A percentile compares a stretch with the other conserved stretches of the same genome.
Evolutionary conservation across 2,329 filamentous ascomycete species (phyloP).

Genomic region (Apiospora saccharicola): DNA sequence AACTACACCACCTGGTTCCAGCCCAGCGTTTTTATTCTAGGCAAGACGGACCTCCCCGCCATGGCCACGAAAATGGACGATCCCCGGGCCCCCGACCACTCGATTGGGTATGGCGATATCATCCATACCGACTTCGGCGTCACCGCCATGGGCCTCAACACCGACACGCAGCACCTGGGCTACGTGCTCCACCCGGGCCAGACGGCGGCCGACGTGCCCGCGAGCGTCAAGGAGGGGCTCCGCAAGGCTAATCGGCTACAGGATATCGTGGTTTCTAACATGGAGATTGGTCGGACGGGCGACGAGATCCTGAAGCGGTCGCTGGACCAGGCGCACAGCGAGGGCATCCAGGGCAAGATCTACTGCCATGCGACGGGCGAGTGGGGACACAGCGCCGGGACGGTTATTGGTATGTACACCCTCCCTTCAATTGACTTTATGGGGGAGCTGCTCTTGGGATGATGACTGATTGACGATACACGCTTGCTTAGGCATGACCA

Average conservation of each 20-base stretch:
- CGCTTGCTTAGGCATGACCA: conserved; percentile 55
- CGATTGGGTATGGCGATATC: conserved; percentile 54
- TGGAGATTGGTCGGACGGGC: conserved; percentile 53
- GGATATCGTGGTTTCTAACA: conserved; percentile 54
- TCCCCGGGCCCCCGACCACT: conserved; percentile 32
- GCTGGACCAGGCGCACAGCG: conserved; percentile 49
- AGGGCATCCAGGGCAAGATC: conserved; percentile 55
- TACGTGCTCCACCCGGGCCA: conserved; percentile 55
- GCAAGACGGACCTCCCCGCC: conserved; percentile 36
- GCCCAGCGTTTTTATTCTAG: conserved; percentile 53
- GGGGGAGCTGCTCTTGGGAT: background rate
- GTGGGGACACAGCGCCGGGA: conserved; percentile 58
- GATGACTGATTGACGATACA: conserved; percentile 5
- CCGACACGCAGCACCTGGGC: conserved; percentile 58
- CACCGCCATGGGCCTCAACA: conserved; percentile 55
- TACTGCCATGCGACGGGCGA: conserved; percentile 60
- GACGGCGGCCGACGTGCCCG: conserved; percentile 50
- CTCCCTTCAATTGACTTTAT: background rate
- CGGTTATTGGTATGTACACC: conserved; percentile 50
- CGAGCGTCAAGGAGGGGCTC: conserved; percentile 51
- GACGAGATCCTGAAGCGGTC: conserved; percentile 52
- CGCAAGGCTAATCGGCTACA: conserved; percentile 55
- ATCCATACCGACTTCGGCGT: conserved; percentile 59
- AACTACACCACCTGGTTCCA: conserved; percentile 63
- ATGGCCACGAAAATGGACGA: conserved; percentile 28